Base-by-base conservation (phyloP, 768 basidiomycete genomes). In the Suillus hirtellus region DNA sequence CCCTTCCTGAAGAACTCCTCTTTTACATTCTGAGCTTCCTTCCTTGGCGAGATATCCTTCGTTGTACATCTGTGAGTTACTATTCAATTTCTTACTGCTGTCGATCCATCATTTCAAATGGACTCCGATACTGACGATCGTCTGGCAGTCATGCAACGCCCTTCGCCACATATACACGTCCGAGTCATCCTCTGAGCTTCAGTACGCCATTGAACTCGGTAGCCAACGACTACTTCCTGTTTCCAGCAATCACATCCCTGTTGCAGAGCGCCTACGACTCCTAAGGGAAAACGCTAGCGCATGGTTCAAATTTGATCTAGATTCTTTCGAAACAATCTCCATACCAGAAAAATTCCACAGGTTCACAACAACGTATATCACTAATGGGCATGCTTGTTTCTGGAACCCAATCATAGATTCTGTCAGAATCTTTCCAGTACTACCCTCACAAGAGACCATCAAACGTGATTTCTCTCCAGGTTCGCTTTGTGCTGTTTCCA, bases 161-260 rank as follows among this genome's bases (percentile, higher is more conserved):
- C 17, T 58, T 42, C 56, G 24, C 38, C 15, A 27, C 14, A 27
- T 17, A 27, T 58, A 42, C 24, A 11, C 11, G 4, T 31, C 31
- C 31, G 31, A 31, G 24, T 58, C 56, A 27, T 58, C 17, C n/a
- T 27, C 38, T 2, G 38, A 42, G 56, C 56, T 56, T 40, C 55
- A 56, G 55, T 56, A 56, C 55, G 17, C 40, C 38, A 17, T 24
- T 27, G 56, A 58, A 58, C 56, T 58, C 15, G 56, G 56, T 42
- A 40, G 56, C 38, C 56, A 58, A 40, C 38, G 27, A 27, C 17
- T 58, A 5, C 38, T 58, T 24, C 38, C 55, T 42, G 24, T 27
- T 10, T 27, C 38, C 24, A 58, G 19, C 10, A 27, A 27, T 38
- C 8, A 19, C 2, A 58, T 27, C 10, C 17, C 24, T 19, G 17